phyloP scores from a whole-genome alignment of 1,284 basidiomycete species.

The Cutaneotrichosporon mucoides region DNA sequence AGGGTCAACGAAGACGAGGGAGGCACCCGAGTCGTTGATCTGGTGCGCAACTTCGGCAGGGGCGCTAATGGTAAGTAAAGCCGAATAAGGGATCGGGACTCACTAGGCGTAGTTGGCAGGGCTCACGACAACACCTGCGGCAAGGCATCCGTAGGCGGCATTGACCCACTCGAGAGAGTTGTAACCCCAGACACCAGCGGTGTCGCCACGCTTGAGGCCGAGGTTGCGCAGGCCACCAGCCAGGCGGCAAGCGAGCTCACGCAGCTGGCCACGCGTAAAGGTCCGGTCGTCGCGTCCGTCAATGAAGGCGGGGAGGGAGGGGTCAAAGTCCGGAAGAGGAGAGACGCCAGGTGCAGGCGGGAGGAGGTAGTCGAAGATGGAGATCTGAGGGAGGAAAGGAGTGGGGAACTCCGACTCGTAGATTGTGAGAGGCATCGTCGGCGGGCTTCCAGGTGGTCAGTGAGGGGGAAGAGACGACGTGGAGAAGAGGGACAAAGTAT shows the following conservation, averaged over 20 bases:
- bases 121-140: conserved; percentile 33
- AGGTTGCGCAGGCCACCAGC: conserved; percentile 54
- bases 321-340: conserved; percentile 12
- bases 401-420: conserved; percentile 10
- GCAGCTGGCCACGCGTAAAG: conserved; percentile 58
- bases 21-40: conserved; percentile 55
- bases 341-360: conserved; percentile 3
- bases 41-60: conserved; percentile 46
- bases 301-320: conserved; percentile 57
- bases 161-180: conserved; percentile 65
- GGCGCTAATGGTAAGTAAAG: conserved; percentile 47
- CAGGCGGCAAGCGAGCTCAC: conserved; percentile 57
- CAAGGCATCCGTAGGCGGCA: conserved; percentile 56
- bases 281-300: conserved; percentile 60
- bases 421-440: conserved; percentile 1
- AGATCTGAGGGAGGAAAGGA: conserved; percentile 38
- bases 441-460: not conserved
- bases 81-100: conserved; percentile 27
- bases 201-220: conserved; percentile 35
- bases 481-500: not conserved
- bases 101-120: conserved; percentile 45
- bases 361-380: conserved; percentile 23
- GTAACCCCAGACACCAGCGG: conserved; percentile 42
- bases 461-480: not conserved
- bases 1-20: conserved; percentile 57